These are phyloP conservation scores for Claviceps citrina DNA, from an alignment of 2,329 filamentous ascomycete species.

Conservation along the genomic window DNA sequence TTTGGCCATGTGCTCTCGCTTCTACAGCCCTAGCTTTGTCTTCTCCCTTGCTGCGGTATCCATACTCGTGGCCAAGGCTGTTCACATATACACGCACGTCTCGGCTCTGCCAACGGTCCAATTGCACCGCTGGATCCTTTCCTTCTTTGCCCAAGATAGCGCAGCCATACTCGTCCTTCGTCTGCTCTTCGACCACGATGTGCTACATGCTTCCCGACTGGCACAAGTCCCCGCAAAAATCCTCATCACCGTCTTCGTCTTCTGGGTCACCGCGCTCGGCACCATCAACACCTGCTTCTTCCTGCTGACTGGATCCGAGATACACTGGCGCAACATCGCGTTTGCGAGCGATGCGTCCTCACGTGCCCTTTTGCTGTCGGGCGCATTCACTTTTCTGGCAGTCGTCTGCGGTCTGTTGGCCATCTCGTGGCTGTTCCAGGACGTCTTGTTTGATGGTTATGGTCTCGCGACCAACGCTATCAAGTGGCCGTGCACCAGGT, in stretches of 20 bases:
- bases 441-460: no score
- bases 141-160: conserved; percentile 22
- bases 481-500: no score
- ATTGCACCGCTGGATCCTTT: conserved; percentile 17
- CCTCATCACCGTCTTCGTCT: conserved; percentile 7
- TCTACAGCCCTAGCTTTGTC: conserved; percentile 17
- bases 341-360: conserved; percentile 13
- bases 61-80: conserved; percentile 16
- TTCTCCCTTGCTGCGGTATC: conserved; percentile 18
- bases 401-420: conserved; percentile 6
- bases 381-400: conserved; percentile 10
- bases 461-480: no score
- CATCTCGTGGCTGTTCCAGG: conserved; percentile 11
- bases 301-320: conserved; percentile 14
- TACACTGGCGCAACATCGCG: conserved; percentile 16
- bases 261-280: conserved; percentile 12
- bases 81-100: conserved; percentile 19
- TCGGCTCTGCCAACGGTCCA: conserved; percentile 16
- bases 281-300: conserved; percentile 18
- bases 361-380: conserved; percentile 14
- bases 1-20: no score
- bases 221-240: no score
- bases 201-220: conserved; percentile 11
- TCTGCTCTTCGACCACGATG: conserved; percentile 14
- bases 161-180: conserved; percentile 18